A percentile compares a stretch with the other conserved stretches of the same genome.
These are phyloP conservation scores for Trichoderma citrinoviride DNA, from an alignment of 2,329 filamentous ascomycete genomes.

Conservation along the genomic window DNA sequence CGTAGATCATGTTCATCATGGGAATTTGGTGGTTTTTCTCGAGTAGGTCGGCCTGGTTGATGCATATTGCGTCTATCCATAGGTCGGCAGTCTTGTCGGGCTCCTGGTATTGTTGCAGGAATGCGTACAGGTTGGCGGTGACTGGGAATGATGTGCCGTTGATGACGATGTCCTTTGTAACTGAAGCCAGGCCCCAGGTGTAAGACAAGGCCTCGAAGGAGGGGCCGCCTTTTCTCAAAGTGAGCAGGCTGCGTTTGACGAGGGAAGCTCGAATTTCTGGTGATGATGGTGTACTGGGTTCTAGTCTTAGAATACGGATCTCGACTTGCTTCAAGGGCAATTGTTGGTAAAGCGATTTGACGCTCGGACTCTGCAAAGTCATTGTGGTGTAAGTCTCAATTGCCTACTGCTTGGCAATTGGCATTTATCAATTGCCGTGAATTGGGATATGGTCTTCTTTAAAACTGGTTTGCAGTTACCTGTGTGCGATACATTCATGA, in stretches of 20 bases:
- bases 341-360: not conserved
- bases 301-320: not conserved
- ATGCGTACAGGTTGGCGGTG: not conserved
- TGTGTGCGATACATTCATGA: not conserved
- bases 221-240: not conserved
- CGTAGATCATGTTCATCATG: slow-evolving; percentile 9
- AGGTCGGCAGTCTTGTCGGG: not conserved
- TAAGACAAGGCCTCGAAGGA: slow-evolving; percentile 3
- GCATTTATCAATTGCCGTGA: too few species aligned
- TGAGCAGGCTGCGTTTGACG: not conserved
- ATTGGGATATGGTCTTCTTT: too few species aligned
- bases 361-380: not conserved
- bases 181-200: not conserved
- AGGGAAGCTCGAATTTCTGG: slow-evolving; percentile 2
- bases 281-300: not conserved
- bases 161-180: not conserved
- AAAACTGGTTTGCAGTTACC: too few species aligned
- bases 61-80: slow-evolving; percentile 11
- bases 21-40: slow-evolving; percentile 9
- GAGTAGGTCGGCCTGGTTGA: not conserved
- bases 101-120: not conserved
- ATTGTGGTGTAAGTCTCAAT: not conserved
- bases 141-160: not conserved
- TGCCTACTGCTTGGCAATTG: not conserved
- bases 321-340: not conserved